A percentile compares a stretch with the other conserved stretches of the same genome.
phyloP scores from a whole-genome alignment of 1,284 basidiomycete genomes.

The Cerioporus squamosus region DNA sequence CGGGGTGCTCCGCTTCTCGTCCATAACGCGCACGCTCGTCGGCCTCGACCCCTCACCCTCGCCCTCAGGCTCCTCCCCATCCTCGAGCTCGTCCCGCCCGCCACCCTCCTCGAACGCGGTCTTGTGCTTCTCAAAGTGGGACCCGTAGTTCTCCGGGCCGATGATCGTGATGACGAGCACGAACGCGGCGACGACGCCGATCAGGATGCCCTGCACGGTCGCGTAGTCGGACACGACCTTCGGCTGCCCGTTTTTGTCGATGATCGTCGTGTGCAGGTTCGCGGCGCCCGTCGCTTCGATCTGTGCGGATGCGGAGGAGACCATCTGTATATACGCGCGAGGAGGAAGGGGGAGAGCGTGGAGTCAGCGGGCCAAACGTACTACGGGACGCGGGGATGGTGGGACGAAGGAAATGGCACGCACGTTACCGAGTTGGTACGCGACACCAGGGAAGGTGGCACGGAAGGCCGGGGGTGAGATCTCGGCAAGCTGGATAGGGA shows the following conservation, averaged over 20 bases:
- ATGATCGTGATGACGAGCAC: constrained; percentile 69
- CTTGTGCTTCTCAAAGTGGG: constrained; percentile 84
- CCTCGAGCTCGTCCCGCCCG: constrained; percentile 30
- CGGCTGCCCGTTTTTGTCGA: constrained; percentile 45
- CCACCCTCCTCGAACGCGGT: constrained; percentile 79
- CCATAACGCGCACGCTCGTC: constrained; percentile 19
- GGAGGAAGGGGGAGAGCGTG: too few relatives aligned
- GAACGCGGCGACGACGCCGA: constrained; percentile 76
- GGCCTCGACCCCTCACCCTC: too few relatives aligned
- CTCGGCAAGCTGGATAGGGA: constrained; percentile 89
- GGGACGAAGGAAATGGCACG: constrained; percentile 18
- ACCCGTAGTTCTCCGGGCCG: constrained; percentile 80
- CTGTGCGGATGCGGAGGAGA: constrained; percentile 86
- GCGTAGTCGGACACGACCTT: constrained; percentile 80
- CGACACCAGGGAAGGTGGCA: constrained; percentile 90
- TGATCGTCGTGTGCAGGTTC: constrained; percentile 57
- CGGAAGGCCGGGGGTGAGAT: constrained; percentile 93
- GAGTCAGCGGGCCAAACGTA: not conserved
- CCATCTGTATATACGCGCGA: too few relatives aligned
- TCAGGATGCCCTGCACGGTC: constrained; percentile 85
- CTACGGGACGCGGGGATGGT: not conserved
- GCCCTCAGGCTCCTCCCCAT: constrained; percentile 7
- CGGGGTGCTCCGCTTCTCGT: constrained; percentile 24
- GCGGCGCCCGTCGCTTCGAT: constrained; percentile 85
- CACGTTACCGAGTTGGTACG: constrained; percentile 85